Percentiles rank a stretch among this genome's conserved stretches.
Conservation (phyloP, 345 rosid genomes). For the Melastoma malabathricum region DNA sequence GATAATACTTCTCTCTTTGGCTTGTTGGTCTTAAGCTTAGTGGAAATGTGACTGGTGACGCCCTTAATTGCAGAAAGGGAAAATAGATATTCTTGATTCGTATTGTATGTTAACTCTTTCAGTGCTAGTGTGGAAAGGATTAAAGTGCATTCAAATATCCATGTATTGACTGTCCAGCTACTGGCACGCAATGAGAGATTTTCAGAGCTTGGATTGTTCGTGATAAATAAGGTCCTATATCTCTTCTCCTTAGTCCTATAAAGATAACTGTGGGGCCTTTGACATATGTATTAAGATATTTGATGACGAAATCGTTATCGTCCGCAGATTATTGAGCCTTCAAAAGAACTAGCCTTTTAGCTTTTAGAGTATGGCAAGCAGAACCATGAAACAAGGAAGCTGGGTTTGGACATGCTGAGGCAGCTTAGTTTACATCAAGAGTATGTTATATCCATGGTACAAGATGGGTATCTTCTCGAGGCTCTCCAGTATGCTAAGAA, state of each 20-base stretch:
- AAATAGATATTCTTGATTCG: too few species aligned
- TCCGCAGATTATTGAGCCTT: conserved; percentile 76
- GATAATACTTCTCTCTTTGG: too few species aligned
- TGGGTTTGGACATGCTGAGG: conserved; percentile 88
- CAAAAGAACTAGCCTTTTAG: conserved; percentile 91
- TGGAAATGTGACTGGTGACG: too few species aligned
- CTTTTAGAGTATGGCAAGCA: conserved; percentile 72
- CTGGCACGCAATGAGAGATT: conserved; percentile 51
- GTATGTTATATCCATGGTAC: conserved; percentile 53
- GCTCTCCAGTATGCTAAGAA: conserved; percentile 82
- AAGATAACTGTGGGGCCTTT: not conserved
- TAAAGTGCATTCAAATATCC: conserved; percentile 57
- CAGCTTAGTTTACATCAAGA: conserved; percentile 83
- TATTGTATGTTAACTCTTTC: conserved; percentile 17
- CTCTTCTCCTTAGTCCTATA: conserved; percentile 3
- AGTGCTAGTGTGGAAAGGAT: conserved; percentile 69
- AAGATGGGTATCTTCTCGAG: conserved; percentile 85
- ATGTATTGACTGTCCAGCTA: conserved; percentile 63
- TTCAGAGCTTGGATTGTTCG: conserved; percentile 61
- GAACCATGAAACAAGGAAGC: conserved; percentile 54
- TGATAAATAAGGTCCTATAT: conserved; percentile 62
- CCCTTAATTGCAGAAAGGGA: too few species aligned
- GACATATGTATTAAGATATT: not conserved
- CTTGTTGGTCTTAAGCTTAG: too few species aligned
- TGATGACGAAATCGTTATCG: conserved; percentile 3